Conservation (phyloP, 2,329 filamentous ascomycete genomes). For the Botrytis elliptica region DNA sequence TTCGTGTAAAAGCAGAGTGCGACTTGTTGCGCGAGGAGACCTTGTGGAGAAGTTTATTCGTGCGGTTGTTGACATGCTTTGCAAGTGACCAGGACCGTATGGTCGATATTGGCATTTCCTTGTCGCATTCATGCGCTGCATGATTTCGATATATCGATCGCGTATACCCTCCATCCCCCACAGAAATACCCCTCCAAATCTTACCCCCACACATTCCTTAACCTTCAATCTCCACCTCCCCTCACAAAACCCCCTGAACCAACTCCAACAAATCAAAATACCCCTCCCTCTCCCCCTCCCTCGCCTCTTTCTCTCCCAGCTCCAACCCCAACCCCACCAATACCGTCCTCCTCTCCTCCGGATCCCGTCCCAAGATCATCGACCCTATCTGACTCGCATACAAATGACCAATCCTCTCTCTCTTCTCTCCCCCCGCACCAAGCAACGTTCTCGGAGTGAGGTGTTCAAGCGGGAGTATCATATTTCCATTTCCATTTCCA, state of each 20-base stretch:
- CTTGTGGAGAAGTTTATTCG: not conserved
- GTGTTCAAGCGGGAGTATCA: slow-evolving; percentile 77
- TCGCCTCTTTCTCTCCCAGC: slow-evolving; percentile 39
- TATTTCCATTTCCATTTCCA: slow-evolving; percentile 37
- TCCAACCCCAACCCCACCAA: slow-evolving; percentile 60
- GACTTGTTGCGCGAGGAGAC: not conserved
- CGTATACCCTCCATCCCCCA: not conserved
- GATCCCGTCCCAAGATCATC: slow-evolving; percentile 68
- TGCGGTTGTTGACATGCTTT: not conserved
- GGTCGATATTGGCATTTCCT: not conserved
- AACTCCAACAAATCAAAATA: slow-evolving; percentile 67
- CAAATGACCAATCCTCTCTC: slow-evolving; percentile 82
- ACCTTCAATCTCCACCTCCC: not conserved
- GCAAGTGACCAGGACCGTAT: too few relatives aligned
- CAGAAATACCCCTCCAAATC: fast-evolving
- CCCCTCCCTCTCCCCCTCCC: slow-evolving; percentile 45
- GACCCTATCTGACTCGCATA: slow-evolving; percentile 88
- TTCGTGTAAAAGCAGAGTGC: not conserved
- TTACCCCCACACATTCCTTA: not conserved
- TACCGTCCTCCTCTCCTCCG: slow-evolving; percentile 61
- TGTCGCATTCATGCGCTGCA: too few relatives aligned
- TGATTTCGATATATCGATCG: not conserved
- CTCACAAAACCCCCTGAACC: slow-evolving; percentile 51
- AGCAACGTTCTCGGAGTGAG: slow-evolving; percentile 85
- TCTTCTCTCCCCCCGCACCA: slow-evolving; percentile 74